Evolutionary conservation across 192 early-diverging fungal genomes (phyloP).

Genomic region (Backusella psychrophila): DNA sequence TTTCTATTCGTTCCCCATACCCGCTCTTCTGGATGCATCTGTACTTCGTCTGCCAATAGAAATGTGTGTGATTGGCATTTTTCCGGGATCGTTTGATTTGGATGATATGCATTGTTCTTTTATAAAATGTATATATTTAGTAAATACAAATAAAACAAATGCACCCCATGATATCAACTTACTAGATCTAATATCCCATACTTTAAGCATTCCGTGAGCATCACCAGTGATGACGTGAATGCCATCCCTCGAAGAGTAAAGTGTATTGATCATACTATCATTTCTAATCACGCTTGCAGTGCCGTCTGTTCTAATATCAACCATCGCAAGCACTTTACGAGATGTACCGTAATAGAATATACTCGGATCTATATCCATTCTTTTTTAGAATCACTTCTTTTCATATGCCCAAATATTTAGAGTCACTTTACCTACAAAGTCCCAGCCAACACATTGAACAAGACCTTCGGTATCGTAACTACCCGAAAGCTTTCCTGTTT

Average conservation of each 20-base stretch:
- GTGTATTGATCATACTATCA: slow-evolving; percentile 80
- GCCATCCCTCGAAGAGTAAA: slow-evolving; percentile 75
- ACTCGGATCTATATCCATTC: slow-evolving; percentile 51
- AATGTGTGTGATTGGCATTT: slow-evolving; percentile 79
- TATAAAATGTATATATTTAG: slow-evolving; percentile 1
- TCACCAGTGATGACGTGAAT: slow-evolving; percentile 79
- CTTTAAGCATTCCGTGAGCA: slow-evolving; percentile 82
- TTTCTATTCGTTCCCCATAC: slow-evolving; percentile 20
- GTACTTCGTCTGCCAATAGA: slow-evolving; percentile 49
- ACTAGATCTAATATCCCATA: slow-evolving; percentile 87
- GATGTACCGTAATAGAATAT: slow-evolving; percentile 81
- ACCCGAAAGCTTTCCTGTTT: slow-evolving; percentile 57
- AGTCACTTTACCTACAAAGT: slow-evolving; percentile 59
- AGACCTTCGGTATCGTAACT: slow-evolving; percentile 76
- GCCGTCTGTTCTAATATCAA: slow-evolving; percentile 48
- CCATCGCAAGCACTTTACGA: slow-evolving; percentile 65
- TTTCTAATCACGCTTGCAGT: slow-evolving; percentile 46
- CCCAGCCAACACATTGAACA: slow-evolving; percentile 81
- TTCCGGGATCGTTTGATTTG: slow-evolving; percentile 59
- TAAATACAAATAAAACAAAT: background rate
- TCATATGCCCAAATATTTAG: background rate
- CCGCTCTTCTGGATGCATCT: slow-evolving; percentile 35
- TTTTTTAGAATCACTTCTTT: too few species aligned
- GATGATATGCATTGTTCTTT: slow-evolving; percentile 54
- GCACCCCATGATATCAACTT: slow-evolving; percentile 12